These are phyloP conservation scores for Alloascoidea africana DNA, from an alignment of 805 yeast genomes.

Conservation along the genomic window DNA sequence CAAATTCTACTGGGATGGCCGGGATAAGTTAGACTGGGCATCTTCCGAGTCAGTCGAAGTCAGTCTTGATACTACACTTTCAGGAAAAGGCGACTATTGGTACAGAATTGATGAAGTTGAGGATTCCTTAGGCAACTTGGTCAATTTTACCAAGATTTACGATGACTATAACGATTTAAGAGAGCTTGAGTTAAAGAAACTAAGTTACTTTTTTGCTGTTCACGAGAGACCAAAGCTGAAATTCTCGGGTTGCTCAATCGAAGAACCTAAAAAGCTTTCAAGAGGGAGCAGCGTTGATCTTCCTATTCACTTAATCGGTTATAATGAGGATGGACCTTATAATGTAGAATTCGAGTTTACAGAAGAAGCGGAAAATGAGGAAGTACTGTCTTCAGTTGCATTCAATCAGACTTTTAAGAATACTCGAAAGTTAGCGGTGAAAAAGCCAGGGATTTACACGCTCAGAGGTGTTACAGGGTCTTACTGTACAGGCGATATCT, in stretches of 20 bases:
- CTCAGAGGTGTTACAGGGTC: constrained; percentile 39
- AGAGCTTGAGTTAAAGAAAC: constrained; percentile 19
- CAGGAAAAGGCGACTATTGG: constrained; percentile 34
- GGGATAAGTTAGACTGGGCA: constrained; percentile 17
- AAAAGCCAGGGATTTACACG: constrained; percentile 51
- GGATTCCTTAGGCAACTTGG: constrained; percentile 53
- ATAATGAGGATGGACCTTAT: constrained; percentile 30
- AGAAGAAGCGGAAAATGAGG: constrained; percentile 14
- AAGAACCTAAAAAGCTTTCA: constrained; percentile 15
- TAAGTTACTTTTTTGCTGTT: constrained; percentile 29
- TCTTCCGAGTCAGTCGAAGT: constrained; percentile 23
- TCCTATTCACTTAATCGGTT: constrained; percentile 10
- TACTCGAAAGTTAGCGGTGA: constrained; percentile 18
- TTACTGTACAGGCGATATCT: constrained; percentile 51
- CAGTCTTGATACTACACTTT: constrained; percentile 25
- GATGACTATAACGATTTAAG: constrained; percentile 12
- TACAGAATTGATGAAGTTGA: constrained; percentile 41
- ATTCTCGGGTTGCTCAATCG: constrained; percentile 18
- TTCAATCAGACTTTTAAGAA: constrained; percentile 15
- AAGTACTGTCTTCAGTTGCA: constrained; percentile 12
- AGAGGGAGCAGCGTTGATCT: constrained; percentile 12
- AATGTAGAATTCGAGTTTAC: constrained; percentile 20
- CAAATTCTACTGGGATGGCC: constrained; percentile 6
- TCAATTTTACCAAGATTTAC: constrained; percentile 15
- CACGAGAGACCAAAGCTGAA: constrained; percentile 41